Conservation (phyloP, 495 filamentous ascomycete species). For the Aspergillus incahuasiensis region DNA sequence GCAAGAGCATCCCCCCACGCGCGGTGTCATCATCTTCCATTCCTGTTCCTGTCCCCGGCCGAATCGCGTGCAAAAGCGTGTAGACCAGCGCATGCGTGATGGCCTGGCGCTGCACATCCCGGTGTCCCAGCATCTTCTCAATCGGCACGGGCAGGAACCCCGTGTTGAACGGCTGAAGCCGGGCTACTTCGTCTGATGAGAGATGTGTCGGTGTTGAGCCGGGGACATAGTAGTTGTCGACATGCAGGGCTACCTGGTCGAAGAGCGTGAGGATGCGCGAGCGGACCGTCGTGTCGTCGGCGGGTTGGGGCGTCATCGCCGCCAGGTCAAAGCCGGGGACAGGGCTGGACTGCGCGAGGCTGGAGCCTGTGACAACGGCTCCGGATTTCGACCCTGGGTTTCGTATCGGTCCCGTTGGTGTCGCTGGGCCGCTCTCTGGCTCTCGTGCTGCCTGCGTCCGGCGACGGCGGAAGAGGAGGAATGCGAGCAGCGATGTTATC, state of each 20-base stretch:
- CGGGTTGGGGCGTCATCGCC: constrained; percentile 3
- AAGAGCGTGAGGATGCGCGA: constrained; percentile 20
- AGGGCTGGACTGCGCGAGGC: no score
- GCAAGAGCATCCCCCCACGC: no score
- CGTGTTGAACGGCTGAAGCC: constrained; percentile 17
- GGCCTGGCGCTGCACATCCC: constrained; percentile 11
- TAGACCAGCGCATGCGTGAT: constrained; percentile 20
- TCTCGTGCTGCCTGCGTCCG: not conserved
- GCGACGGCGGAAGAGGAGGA: constrained; percentile 20
- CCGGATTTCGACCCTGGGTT: no score
- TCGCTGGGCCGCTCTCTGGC: no score
- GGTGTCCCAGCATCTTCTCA: constrained; percentile 11
- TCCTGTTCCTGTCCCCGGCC: constrained; percentile 2
- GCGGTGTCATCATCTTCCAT: no score
- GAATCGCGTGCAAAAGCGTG: constrained; percentile 16
- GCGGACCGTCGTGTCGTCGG: constrained; percentile 21
- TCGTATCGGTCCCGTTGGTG: no score
- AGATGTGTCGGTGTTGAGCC: not conserved
- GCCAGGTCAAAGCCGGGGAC: no score
- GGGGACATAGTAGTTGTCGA: constrained; percentile 28
- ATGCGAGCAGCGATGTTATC: constrained; percentile 23
- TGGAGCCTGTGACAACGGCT: no score
- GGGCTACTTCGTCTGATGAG: not conserved
- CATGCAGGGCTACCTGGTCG: constrained; percentile 25
- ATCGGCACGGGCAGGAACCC: constrained; percentile 12